Conservation (phyloP, 257 asterid species). For the Solanum bukasovii region DNA sequence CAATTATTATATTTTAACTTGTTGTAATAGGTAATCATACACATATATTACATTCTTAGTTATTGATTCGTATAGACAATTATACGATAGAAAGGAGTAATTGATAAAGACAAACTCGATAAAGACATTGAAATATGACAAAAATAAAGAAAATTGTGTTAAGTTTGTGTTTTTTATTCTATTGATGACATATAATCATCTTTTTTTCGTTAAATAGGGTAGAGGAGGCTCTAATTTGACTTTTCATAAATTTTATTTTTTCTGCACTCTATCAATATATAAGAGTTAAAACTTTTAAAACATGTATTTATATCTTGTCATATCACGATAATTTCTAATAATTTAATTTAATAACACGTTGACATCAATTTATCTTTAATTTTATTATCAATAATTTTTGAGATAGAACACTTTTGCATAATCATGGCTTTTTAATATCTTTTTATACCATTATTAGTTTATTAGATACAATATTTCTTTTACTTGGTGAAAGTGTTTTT, state of each 20-base stretch:
- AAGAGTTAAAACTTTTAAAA: background rate
- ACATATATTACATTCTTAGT: background rate
- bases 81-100: background rate
- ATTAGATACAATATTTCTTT: background rate
- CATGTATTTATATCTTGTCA: background rate
- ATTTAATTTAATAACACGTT: background rate
- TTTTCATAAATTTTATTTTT: background rate
- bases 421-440: background rate
- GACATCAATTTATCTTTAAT: background rate
- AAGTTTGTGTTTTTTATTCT: background rate
- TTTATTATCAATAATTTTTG: background rate
- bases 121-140: background rate
- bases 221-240: background rate
- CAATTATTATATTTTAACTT: background rate
- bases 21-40: background rate
- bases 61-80: background rate
- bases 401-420: background rate
- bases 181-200: background rate
- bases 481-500: background rate
- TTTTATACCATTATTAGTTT: background rate
- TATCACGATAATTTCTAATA: background rate
- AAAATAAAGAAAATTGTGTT: background rate
- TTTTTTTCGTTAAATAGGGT: background rate
- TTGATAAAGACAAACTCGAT: background rate
- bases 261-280: background rate